Conservation (phyloP, 495 filamentous ascomycete species). For the Margaritispora aquatica region DNA sequence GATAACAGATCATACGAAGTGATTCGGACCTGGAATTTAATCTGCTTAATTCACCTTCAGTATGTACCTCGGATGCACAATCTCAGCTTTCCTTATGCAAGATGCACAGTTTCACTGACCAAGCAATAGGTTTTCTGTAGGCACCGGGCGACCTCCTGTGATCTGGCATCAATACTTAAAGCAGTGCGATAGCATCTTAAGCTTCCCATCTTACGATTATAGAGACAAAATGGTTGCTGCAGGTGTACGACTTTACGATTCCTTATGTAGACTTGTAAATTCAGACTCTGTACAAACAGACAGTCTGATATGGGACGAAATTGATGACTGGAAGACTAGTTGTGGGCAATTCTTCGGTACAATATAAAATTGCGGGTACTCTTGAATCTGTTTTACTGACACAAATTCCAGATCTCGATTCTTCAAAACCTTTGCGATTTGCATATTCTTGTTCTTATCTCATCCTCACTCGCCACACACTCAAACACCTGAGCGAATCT, state of each 20-base stretch:
- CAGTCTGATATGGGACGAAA: conserved; percentile 1
- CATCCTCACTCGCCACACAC: not conserved
- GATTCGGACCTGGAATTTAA: not conserved
- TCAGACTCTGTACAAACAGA: not conserved
- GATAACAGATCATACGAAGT: not conserved
- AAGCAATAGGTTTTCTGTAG: not conserved
- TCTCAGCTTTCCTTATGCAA: not conserved
- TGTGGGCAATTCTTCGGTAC: conserved; percentile 1
- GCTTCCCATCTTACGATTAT: not conserved
- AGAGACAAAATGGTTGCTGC: not conserved
- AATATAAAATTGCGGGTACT: not conserved
- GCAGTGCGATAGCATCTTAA: conserved; percentile 1
- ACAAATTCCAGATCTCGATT: not conserved
- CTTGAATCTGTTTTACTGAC: not conserved
- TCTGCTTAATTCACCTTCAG: conserved; percentile 1
- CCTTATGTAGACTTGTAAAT: not conserved
- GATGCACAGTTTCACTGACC: not conserved
- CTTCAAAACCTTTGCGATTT: not conserved
- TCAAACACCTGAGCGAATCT: not conserved
- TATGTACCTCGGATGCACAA: not conserved
- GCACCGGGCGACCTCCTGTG: not conserved
- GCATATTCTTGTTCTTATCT: conserved; percentile 3
- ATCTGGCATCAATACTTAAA: conserved; percentile 2
- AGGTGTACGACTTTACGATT: not conserved
- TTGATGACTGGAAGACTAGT: not conserved